Conservation (phyloP, 495 filamentous ascomycete species). For the Xylaria nigripes region DNA sequence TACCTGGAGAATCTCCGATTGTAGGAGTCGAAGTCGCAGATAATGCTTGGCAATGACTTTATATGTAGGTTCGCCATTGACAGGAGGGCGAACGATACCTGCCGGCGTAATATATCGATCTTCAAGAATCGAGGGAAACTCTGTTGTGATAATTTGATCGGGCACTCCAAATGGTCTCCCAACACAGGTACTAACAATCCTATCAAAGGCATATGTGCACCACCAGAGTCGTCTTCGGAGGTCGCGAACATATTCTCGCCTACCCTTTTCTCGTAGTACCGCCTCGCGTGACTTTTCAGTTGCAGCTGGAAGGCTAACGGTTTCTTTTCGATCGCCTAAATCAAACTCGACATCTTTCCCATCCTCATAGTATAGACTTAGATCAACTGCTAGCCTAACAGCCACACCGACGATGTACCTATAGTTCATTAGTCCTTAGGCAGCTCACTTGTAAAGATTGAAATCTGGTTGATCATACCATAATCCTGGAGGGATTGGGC, state of each 20-base stretch:
- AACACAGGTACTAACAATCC: slow-evolving; percentile 85
- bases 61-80: slow-evolving; percentile 57
- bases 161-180: slow-evolving; percentile 89
- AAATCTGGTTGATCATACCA: slow-evolving; percentile 43
- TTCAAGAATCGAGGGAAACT: slow-evolving; percentile 81
- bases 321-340: slow-evolving; percentile 10
- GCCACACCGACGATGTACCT: slow-evolving; percentile 90
- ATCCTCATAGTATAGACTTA: slow-evolving; percentile 90
- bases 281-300: slow-evolving; percentile 26
- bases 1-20: slow-evolving; percentile 93
- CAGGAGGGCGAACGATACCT: slow-evolving; percentile 55
- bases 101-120: slow-evolving; percentile 81
- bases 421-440: slow-evolving; percentile 10
- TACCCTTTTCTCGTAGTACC: slow-evolving; percentile 50
- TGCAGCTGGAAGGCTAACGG: not conserved
- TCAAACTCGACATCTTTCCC: slow-evolving; percentile 57
- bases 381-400: slow-evolving; percentile 78
- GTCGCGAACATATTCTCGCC: slow-evolving; percentile 80
- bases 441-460: not conserved
- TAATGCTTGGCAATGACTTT: slow-evolving; percentile 88
- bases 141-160: slow-evolving; percentile 88
- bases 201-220: slow-evolving; percentile 91
- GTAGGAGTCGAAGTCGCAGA: slow-evolving; percentile 80
- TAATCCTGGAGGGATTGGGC: slow-evolving; percentile 84
- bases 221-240: slow-evolving; percentile 86